A percentile compares a stretch with the other conserved stretches of the same genome.
phyloP scores from a whole-genome alignment of 2,329 filamentous ascomycete genomes.

The Alternaria triticimaculans region DNA sequence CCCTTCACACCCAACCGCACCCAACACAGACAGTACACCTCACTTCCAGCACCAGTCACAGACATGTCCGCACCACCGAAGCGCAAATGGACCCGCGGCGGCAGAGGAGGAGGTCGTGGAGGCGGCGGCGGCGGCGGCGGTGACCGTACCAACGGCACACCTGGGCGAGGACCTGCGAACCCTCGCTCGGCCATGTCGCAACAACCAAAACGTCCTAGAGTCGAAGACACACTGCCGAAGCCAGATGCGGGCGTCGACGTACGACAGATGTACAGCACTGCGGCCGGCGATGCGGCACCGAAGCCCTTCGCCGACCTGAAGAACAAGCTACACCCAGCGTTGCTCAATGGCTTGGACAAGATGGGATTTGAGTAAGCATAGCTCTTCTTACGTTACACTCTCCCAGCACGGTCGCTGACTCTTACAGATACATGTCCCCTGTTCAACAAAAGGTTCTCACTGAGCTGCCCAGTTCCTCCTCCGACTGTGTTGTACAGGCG shows the following conservation, averaged over 20 bases:
- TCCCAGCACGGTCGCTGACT: constrained; percentile 13
- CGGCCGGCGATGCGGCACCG: constrained; percentile 27
- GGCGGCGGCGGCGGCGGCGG: constrained; percentile 16
- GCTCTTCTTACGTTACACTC: neutral
- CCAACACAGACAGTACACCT: constrained; percentile 19
- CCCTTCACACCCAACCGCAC: constrained; percentile 9
- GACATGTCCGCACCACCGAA: constrained; percentile 34
- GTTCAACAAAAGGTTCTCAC: constrained; percentile 62
- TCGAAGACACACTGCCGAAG: constrained; percentile 16
- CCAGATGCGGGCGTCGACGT: constrained; percentile 23
- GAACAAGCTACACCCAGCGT: constrained; percentile 30
- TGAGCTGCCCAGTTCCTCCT: constrained; percentile 57
- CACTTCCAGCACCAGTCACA: constrained; percentile 1
- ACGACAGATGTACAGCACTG: constrained; percentile 33
- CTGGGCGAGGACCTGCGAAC: constrained; percentile 7
- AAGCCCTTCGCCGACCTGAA: constrained; percentile 39
- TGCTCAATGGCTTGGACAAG: constrained; percentile 42
- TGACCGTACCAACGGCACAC: constrained; percentile 11
- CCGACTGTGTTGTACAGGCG: constrained; percentile 62
- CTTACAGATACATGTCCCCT: constrained; percentile 56
- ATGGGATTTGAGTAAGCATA: constrained; percentile 48
- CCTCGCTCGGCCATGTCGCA: constrained; percentile 25
- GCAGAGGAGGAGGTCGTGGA: constrained; percentile 19
- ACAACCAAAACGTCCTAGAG: constrained; percentile 33
- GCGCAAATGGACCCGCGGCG: constrained; percentile 32